Evolutionary conservation across 495 filamentous ascomycete species (phyloP), one percentile per base, ranked within the genome.

Genomic region (Letharia lupina): DNA sequence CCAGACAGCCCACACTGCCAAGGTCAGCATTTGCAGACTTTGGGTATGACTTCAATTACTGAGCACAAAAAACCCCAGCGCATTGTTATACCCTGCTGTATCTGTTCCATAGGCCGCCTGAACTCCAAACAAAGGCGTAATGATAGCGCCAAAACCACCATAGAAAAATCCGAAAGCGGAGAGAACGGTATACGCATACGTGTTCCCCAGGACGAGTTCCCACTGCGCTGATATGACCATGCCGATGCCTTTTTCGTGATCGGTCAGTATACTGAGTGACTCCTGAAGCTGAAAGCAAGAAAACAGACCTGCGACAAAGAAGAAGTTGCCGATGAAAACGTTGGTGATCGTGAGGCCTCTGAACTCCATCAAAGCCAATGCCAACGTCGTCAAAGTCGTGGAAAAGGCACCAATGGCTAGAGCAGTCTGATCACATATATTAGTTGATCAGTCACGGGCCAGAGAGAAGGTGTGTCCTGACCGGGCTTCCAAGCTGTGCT

Each of bases 181-280:
- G 35, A 81, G 77, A 13, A 81, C 79, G 4, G 81, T 84, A 45
- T 84, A 83, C 9, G 77, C 76, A 56, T 80, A 83, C 0, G 74
- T 78, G 67, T 82, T 82, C 11, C 80, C 80, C 12, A 79, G 69
- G 1, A 79, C 76, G 8, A 81, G 66, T 64, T 82, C 80, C 81
- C 79, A 84, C 69, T 82, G 79, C 23, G 81, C 81, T 6, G 79
- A 77, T 9, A 83, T 68, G 1, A 84, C 75, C 62, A 84, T 74
- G 0, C 79, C 80, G 66, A 83, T 78, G 0, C 75, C 77, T 8
- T 62, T 31, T 31, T 16, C 44, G 18, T 18, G 0, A 31, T 15
- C 15, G 44, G 37, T 70, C 37, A 66, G 42, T 48, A 39, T 10
- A 28, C 33, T 35, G 20, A 64, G 28, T 16, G 6, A n/a, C 18